Evolutionary conservation across 441 rosid species (phyloP), one percentile per base, ranked within the genome.

Genomic region (Euphorbia schlechtendalii): DNA sequence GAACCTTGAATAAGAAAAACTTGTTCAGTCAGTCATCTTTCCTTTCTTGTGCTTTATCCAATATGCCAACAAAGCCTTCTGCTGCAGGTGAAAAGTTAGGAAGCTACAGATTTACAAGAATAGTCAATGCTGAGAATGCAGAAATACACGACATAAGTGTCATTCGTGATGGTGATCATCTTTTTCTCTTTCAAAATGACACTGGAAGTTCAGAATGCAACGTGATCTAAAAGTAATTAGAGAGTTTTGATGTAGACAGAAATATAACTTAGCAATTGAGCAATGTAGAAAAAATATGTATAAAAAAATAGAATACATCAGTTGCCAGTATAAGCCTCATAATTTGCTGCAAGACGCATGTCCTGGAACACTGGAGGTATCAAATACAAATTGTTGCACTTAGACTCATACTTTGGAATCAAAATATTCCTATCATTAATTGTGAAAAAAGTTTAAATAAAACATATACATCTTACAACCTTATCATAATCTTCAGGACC

Each of bases 131-230:
- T 5, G 92, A 87, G 66, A 87, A 83, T 17, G 87, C 96, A 65
- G 96, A 86, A 75, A 84, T 94, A 75, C 92, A 89, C 71, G 94
- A 89, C 73, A 73, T 81, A 71, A 20, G 71, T 73, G 96, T 91
- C 68, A 82, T 94, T 82, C 82, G 98, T 71, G 99, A 94, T 68
- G 96, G 96, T 69, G 99, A 94, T 82, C 86, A 89, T 74, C 88
- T 94, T 81, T 87, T 81, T 79, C 86, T 87, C 71, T 86, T 77
- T 66, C 71, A 78, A 60, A 68, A 74, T 57, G 76, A 79, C 63
- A 59, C 27, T 60, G 79, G 77, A 69, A 74, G n/a, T 46, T 51
- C 30, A 56, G 67, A 61, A 43, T 64, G 76, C 56, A 51, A 76
- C 76, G 34, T 73, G 63, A 45, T 58, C 58, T 45, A 65, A 65